Percentiles rank a stretch among this genome's conserved stretches.
phyloP scores from a whole-genome alignment of 2,329 filamentous ascomycete genomes.

The Alternaria brassicae region DNA sequence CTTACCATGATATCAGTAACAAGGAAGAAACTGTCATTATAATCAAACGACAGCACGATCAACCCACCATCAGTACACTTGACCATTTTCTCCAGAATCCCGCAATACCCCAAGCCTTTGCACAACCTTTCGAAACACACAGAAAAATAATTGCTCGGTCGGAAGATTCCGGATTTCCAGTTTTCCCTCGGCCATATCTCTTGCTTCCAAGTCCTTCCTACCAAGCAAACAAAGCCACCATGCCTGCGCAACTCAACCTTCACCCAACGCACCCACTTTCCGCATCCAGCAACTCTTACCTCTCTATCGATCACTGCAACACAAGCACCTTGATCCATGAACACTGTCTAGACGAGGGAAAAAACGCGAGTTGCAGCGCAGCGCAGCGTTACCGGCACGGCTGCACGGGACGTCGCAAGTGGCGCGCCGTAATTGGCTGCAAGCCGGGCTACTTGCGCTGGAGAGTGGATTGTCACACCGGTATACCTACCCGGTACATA shows the following conservation, averaged over 20 bases:
- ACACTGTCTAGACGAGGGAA: constrained; percentile 2
- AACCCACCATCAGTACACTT: neutral
- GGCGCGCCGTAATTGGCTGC: constrained; percentile 13
- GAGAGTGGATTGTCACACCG: constrained; percentile 9
- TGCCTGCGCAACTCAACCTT: neutral
- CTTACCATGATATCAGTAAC: neutral
- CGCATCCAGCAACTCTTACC: neutral
- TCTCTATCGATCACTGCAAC: neutral
- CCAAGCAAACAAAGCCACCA: neutral
- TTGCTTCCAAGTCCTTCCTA: neutral
- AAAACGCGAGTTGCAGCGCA: neutral
- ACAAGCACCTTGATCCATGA: constrained; percentile 3
- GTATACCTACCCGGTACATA: constrained; percentile 1
- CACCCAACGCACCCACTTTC: neutral
- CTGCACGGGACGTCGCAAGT: constrained; percentile 10
- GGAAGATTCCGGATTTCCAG: neutral
- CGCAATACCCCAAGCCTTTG: neutral
- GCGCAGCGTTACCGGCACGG: neutral
- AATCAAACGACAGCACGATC: neutral
- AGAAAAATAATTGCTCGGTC: neutral
- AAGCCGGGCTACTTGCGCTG: constrained; percentile 1
- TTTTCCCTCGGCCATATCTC: neutral
- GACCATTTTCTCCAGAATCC: no score
- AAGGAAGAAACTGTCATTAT: neutral
- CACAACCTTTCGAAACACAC: neutral